Evolutionary conservation across 2,329 filamentous ascomycete genomes (phyloP), one percentile per base, ranked within the genome.

Genomic region (Alternaria arborescens): DNA sequence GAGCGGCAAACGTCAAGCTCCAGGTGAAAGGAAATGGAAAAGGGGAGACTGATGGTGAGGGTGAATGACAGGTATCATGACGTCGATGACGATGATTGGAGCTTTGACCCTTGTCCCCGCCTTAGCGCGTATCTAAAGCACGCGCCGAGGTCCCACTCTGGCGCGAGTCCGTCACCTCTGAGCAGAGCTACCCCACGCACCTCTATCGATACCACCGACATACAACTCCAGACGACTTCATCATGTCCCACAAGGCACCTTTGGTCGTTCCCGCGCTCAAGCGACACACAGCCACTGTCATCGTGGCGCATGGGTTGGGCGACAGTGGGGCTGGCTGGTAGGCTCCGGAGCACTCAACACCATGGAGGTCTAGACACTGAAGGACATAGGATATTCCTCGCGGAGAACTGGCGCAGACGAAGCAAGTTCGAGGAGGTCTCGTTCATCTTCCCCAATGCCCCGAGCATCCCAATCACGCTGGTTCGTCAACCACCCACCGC

Each of bases 381-480:
- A 41, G 20, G 46, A 7, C 52, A 42, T 66, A 88, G 88, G 88
- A 86, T 91, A 44, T 88, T 88, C 58, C 87, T 95, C 20, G 93
- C 95, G 32, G 90, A 97, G 82, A 93, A 94, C 79, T 97, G 91
- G 90, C 89, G 93, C 56, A 86, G 89, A 34, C 87, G 91, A 52
- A 87, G 88, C 78, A 89, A 90, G 74, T 92, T 98, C 66, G 88
- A 93, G 59, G 91, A 97, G 80, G 92, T 97, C 77, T 91, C 94
- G 76, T 98, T 98, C 79, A 88, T 99, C 74, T 90, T 99, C 78
- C 95, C 95, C 16, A 92, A 97, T 81, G 95, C 95, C 28, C 93
- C 94, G 5, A 81, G 80, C 38, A 95, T 97, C 55, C 93, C 93
- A 32, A 92, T 97, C 75, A 94, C 93, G n/a, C 83, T 89, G 71